A percentile compares a stretch with the other conserved stretches of the same genome.
Conservation (phyloP, 768 basidiomycete genomes). For the Lactarius sanguifluus region DNA sequence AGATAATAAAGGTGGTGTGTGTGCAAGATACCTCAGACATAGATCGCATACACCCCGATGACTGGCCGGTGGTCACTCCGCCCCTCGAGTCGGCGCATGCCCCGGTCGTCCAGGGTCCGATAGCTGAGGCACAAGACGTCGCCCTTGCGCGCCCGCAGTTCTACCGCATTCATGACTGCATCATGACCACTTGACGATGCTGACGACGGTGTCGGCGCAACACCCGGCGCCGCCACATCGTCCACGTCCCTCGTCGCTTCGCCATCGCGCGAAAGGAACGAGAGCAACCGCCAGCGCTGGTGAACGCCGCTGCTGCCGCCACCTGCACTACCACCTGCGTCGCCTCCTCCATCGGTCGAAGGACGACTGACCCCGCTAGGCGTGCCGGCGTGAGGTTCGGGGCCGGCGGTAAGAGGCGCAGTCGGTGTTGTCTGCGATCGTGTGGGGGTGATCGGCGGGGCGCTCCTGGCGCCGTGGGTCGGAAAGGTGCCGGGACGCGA, state of each 20-base stretch:
- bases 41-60: conserved; percentile 74
- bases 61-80: conserved; percentile 85
- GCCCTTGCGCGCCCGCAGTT: conserved; percentile 49
- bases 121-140: conserved; percentile 75
- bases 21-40: conserved; percentile 38
- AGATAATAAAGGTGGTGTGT: neutral
- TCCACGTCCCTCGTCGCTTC: conserved; percentile 11
- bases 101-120: conserved; percentile 68
- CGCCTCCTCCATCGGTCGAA: neutral
- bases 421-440: conserved; percentile 1
- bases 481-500: neutral
- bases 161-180: conserved; percentile 15
- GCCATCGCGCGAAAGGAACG: conserved; percentile 25
- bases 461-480: neutral
- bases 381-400: neutral
- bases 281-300: conserved; percentile 28
- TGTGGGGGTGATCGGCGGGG: neutral
- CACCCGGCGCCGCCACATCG: neutral
- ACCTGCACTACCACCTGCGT: neutral
- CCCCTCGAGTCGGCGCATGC: conserved; percentile 74
- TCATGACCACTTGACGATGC: neutral
- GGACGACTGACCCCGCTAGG: neutral
- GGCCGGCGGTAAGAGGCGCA: neutral
- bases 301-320: neutral
- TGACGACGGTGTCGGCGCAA: neutral